Percentiles rank a stretch among this genome's conserved stretches.
These are phyloP conservation scores for Primulina tabacum DNA, from an alignment of 257 asterid genomes.

Conservation along the genomic window DNA sequence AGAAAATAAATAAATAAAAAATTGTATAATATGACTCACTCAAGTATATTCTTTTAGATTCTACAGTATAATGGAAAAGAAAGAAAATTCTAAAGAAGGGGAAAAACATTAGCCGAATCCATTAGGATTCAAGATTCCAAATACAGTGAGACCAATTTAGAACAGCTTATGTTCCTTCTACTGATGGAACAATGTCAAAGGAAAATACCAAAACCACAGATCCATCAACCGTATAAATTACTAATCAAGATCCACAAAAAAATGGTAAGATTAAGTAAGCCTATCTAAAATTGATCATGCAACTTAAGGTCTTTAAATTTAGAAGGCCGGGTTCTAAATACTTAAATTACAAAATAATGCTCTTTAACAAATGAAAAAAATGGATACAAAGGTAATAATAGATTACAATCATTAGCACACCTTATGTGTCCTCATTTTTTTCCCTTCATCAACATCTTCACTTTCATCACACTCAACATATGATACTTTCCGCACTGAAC, in stretches of 20 bases:
- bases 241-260: background rate
- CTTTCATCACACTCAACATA: conserved; percentile 96
- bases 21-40: background rate
- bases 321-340: background rate
- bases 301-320: background rate
- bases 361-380: background rate
- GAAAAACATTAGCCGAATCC: background rate
- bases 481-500: conserved; percentile 89
- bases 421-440: conserved; percentile 67
- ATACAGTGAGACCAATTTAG: conserved; percentile 4
- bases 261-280: background rate
- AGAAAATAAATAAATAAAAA: background rate
- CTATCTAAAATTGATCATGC: conserved; percentile 1
- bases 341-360: conserved; percentile 15
- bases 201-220: background rate
- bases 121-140: background rate
- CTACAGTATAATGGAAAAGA: background rate
- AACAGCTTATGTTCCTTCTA: conserved; percentile 12
- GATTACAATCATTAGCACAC: conserved; percentile 36
- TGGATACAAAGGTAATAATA: background rate
- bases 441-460: conserved; percentile 78
- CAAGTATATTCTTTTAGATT: too few relatives aligned
- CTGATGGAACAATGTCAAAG: background rate
- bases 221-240: background rate
- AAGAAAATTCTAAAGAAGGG: background rate